Evolutionary conservation across 768 basidiomycete genomes (phyloP).

Genomic region (Tricholoma saponaceum): DNA sequence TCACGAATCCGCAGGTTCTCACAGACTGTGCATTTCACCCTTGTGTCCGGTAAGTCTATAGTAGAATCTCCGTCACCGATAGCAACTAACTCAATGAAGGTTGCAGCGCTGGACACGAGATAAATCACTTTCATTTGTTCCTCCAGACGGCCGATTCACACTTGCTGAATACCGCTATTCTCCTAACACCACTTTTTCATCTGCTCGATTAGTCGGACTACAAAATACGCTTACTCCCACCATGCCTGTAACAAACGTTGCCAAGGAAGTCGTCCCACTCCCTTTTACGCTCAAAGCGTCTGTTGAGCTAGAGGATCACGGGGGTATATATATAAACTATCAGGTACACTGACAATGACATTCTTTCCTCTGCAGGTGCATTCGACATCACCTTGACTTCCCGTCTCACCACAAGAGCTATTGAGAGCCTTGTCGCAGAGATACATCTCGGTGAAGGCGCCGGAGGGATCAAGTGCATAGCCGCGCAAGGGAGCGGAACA

Average conservation of each 20-base stretch:
- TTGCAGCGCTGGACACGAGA: conserved; percentile 77
- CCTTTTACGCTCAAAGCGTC: conserved; percentile 48
- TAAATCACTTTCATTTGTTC: conserved; percentile 82
- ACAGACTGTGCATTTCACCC: conserved; percentile 87
- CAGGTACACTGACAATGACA: not conserved
- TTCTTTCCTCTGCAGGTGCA: conserved; percentile 34
- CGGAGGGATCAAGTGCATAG: conserved; percentile 67
- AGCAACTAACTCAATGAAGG: conserved; percentile 34
- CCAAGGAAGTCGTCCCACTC: conserved; percentile 45
- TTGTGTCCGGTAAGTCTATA: conserved; percentile 70
- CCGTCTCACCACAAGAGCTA: conserved; percentile 53
- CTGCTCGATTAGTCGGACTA: conserved; percentile 18
- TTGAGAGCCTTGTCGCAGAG: conserved; percentile 72
- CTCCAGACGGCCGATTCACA: conserved; percentile 87
- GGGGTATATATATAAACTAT: conserved; percentile 26
- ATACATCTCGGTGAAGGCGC: conserved; percentile 75
- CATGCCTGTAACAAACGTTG: conserved; percentile 11
- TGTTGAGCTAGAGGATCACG: conserved; percentile 40
- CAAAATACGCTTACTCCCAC: conserved; percentile 19
- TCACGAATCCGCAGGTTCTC: conserved; percentile 70
- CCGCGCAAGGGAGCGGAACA: conserved; percentile 44
- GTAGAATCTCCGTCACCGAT: not conserved
- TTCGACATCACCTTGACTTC: conserved; percentile 64
- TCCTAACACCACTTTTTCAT: conserved; percentile 32
- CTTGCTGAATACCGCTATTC: conserved; percentile 80